A percentile compares a stretch with the other conserved stretches of the same genome.
Evolutionary conservation across 192 early-diverging fungal species (phyloP).

Genomic region (Pecoramyces ruminantium): DNA sequence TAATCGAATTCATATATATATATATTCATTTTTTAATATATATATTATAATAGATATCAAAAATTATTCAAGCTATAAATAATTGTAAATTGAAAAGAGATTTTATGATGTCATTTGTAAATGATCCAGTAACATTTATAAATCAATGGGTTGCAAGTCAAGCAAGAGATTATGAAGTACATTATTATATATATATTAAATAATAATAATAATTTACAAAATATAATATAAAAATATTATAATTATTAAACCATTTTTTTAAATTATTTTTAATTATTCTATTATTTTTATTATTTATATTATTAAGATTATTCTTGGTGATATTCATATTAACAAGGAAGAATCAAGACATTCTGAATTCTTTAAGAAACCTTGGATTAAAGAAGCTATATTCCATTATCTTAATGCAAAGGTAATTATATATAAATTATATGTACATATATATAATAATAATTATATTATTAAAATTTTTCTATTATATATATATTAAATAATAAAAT

Average conservation of each 20-base stretch:
- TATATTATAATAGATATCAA: slow-evolving; percentile 53
- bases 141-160: slow-evolving; percentile 88
- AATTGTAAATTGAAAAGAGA: slow-evolving; percentile 80
- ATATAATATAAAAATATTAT: no score
- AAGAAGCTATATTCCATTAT: slow-evolving; percentile 85
- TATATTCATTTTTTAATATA: no score
- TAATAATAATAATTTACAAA: no score
- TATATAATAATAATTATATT: no score
- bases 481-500: no score
- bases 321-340: slow-evolving; percentile 52
- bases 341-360: slow-evolving; percentile 53
- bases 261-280: not conserved
- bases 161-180: slow-evolving; percentile 75
- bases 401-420: slow-evolving; percentile 46
- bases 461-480: no score
- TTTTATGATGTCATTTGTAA: slow-evolving; percentile 73
- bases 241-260: no score
- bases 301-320: slow-evolving; percentile 48
- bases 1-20: no score
- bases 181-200: slow-evolving; percentile 4
- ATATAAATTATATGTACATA: no score
- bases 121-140: slow-evolving; percentile 74
- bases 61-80: slow-evolving; percentile 67
- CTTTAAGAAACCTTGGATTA: slow-evolving; percentile 59
- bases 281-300: not conserved